These are phyloP conservation scores for Aspergillus glaucus DNA, from an alignment of 2,329 filamentous ascomycete species.

Conservation along the genomic window DNA sequence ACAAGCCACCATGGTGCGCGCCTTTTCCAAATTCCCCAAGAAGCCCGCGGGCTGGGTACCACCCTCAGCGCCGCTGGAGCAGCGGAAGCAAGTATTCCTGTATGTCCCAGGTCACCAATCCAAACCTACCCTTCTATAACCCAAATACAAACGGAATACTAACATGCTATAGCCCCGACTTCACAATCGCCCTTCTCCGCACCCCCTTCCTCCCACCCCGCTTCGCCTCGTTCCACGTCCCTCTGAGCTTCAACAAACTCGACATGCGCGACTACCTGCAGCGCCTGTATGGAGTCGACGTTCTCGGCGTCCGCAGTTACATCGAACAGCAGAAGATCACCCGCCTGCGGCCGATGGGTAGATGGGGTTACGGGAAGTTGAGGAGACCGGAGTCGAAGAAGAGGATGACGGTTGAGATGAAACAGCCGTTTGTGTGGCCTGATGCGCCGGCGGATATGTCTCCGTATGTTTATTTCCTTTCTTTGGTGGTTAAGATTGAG, in stretches of 20 bases:
- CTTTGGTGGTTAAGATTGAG: background rate
- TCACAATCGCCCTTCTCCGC: slow-evolving; percentile 72
- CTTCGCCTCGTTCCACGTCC: slow-evolving; percentile 85
- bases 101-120: slow-evolving; percentile 29
- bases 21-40: slow-evolving; percentile 22
- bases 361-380: slow-evolving; percentile 49
- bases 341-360: slow-evolving; percentile 29
- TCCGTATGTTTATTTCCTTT: slow-evolving; percentile 41
- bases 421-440: slow-evolving; percentile 83
- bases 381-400: slow-evolving; percentile 70
- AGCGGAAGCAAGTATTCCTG: slow-evolving; percentile 51
- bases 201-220: slow-evolving; percentile 66
- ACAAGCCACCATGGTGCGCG: slow-evolving; percentile 24
- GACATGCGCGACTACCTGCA: slow-evolving; percentile 93
- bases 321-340: slow-evolving; percentile 64
- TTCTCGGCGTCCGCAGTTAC: slow-evolving; percentile 68
- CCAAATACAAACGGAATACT: too few relatives aligned
- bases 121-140: background rate
- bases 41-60: slow-evolving; percentile 18
- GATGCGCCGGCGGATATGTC: slow-evolving; percentile 56
- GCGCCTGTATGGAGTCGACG: slow-evolving; percentile 73
- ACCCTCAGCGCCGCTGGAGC: slow-evolving; percentile 19
- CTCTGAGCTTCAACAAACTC: slow-evolving; percentile 89
- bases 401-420: slow-evolving; percentile 91
- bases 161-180: slow-evolving; percentile 59